phyloP scores from a whole-genome alignment of 768 basidiomycete species.

The Thelephora aurantiotincta region DNA sequence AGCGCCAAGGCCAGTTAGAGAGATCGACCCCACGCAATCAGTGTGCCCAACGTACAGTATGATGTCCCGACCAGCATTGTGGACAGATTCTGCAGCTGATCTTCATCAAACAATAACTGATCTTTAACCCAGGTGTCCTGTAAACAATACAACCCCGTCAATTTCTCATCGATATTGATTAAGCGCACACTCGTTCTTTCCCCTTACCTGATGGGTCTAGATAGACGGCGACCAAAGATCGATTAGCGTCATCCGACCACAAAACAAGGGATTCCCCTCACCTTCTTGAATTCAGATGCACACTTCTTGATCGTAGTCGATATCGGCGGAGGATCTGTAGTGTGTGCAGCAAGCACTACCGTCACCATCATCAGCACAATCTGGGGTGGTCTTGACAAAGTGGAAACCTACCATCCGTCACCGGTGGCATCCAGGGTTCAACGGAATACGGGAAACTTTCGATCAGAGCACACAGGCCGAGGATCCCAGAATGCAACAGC shows the following conservation, averaged over 20 bases:
- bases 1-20: no score
- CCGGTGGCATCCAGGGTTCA: slow-evolving; percentile 38
- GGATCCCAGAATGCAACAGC: slow-evolving; percentile 56
- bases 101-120: slow-evolving; percentile 76
- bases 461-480: slow-evolving; percentile 34
- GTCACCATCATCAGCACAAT: not conserved
- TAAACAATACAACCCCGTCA: slow-evolving; percentile 7
- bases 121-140: slow-evolving; percentile 91
- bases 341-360: slow-evolving; percentile 60
- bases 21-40: no score
- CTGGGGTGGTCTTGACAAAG: not conserved
- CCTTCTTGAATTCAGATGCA: slow-evolving; percentile 79
- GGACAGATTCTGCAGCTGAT: slow-evolving; percentile 76
- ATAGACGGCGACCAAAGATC: not conserved
- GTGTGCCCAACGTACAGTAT: slow-evolving; percentile 43
- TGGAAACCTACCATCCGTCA: slow-evolving; percentile 50
- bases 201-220: slow-evolving; percentile 22
- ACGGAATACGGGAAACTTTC: slow-evolving; percentile 47
- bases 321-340: slow-evolving; percentile 79
- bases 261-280: slow-evolving; percentile 15
- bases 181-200: not conserved
- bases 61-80: slow-evolving; percentile 86
- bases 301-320: slow-evolving; percentile 80
- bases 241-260: not conserved
- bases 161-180: slow-evolving; percentile 2